These are phyloP conservation scores for Sanghuangporus sanghuang DNA, from an alignment of 1,284 basidiomycete species.

Conservation along the genomic window DNA sequence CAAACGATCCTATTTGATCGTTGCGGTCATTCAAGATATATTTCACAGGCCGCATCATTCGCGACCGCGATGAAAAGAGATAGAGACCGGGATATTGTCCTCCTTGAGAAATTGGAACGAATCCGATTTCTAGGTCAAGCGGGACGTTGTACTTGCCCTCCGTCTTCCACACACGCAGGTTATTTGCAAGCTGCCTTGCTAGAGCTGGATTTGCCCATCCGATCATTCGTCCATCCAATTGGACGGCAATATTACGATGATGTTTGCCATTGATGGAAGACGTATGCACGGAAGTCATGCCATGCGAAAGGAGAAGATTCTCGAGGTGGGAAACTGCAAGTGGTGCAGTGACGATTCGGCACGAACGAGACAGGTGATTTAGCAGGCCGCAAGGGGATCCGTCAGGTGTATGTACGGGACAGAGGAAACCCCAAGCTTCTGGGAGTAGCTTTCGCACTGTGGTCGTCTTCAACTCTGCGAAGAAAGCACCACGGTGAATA, in stretches of 20 bases:
- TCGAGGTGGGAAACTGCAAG: slow-evolving; percentile 80
- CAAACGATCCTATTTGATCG: slow-evolving; percentile 94
- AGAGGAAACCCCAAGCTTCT: slow-evolving; percentile 99
- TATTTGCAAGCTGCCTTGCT: slow-evolving; percentile 77
- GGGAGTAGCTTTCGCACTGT: slow-evolving; percentile 96
- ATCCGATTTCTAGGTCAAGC: slow-evolving; percentile 92
- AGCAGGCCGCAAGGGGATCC: slow-evolving; percentile 97
- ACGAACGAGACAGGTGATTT: slow-evolving; percentile 94
- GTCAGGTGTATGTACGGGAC: slow-evolving; percentile 98
- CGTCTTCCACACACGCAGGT: slow-evolving; percentile 94
- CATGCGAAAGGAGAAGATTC: slow-evolving; percentile 77
- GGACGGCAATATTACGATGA: slow-evolving; percentile 70
- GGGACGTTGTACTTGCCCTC: slow-evolving; percentile 82
- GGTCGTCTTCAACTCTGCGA: slow-evolving; percentile 98
- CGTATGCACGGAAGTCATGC: slow-evolving; percentile 91
- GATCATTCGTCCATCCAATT: slow-evolving; percentile 92
- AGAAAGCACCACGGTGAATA: slow-evolving; percentile 99
- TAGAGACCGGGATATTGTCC: slow-evolving; percentile 98
- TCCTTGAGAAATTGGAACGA: slow-evolving; percentile 84
- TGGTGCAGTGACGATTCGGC: slow-evolving; percentile 83
- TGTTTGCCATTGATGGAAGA: slow-evolving; percentile 74
- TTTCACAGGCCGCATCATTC: slow-evolving; percentile 99
- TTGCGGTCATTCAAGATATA: slow-evolving; percentile 82
- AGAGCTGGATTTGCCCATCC: slow-evolving; percentile 88
- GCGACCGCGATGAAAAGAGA: slow-evolving; percentile 81